These are phyloP conservation scores for Phtheirospermum japonicum DNA, from an alignment of 257 asterid species.

Conservation along the genomic window DNA sequence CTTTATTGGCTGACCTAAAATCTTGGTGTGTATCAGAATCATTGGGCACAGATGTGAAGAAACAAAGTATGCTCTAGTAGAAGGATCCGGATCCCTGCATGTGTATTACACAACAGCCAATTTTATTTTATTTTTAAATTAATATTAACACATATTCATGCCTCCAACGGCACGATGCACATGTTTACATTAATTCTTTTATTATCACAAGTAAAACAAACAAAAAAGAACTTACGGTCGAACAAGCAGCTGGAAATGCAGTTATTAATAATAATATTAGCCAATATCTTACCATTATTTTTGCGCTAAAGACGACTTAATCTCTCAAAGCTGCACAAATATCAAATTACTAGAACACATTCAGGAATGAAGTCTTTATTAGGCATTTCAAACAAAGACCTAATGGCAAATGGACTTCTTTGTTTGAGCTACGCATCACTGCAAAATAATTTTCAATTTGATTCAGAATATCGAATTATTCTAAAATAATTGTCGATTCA, in stretches of 20 bases:
- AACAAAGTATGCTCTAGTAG: conserved; percentile 37
- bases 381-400: no score
- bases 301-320: neutral
- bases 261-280: conserved; percentile 51
- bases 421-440: no score
- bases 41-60: conserved; percentile 56
- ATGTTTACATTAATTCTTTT: no score
- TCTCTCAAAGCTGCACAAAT: conserved; percentile 35
- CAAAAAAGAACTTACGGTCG: conserved; percentile 40
- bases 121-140: neutral
- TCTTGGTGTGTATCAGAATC: conserved; percentile 91
- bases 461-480: no score
- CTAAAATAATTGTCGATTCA: no score
- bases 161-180: no score
- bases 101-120: neutral
- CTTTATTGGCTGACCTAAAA: conserved; percentile 66
- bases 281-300: conserved; percentile 66
- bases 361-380: no score
- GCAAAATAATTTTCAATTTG: no score
- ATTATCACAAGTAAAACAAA: neutral
- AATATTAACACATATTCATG: no score
- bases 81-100: conserved; percentile 33
- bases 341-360: conserved; percentile 12
- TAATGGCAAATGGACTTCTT: no score
- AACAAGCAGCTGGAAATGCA: conserved; percentile 46